phyloP scores from a whole-genome alignment of 345 rosid genomes.

The Trapa bicornis region DNA sequence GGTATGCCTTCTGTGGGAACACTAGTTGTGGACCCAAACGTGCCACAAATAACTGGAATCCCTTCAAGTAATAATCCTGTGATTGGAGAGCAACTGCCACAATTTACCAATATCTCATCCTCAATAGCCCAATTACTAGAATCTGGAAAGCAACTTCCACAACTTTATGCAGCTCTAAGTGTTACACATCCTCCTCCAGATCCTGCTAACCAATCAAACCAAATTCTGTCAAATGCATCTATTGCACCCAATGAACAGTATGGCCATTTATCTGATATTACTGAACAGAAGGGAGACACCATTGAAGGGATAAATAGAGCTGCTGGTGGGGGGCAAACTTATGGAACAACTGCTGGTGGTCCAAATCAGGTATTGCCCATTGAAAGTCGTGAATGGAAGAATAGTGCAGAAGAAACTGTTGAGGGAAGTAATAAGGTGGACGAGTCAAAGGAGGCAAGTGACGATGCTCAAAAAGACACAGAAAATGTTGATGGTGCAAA shows the following conservation, averaged over 20 bases:
- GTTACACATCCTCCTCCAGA: conserved; percentile 21
- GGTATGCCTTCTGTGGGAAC: conserved; percentile 7
- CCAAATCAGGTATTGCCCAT: conserved; percentile 15
- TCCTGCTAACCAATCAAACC: conserved; percentile 19
- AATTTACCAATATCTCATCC: conserved; percentile 54
- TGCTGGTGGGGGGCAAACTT: conserved; percentile 9
- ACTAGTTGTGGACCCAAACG: conserved; percentile 15
- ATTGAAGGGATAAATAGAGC: conserved; percentile 9
- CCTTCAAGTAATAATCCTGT: conserved; percentile 31
- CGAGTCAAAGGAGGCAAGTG: conserved; percentile 24
- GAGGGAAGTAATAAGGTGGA: conserved; percentile 31
- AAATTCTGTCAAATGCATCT: conserved; percentile 25
- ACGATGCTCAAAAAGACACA: conserved; percentile 29
- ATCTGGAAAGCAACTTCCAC: conserved; percentile 60
- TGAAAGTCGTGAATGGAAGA: conserved; percentile 22
- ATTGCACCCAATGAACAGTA: conserved; percentile 27
- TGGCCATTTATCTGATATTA: conserved; percentile 33
- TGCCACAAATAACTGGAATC: conserved; percentile 18
- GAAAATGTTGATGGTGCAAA: conserved; percentile 39
- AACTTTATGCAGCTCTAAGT: conserved; percentile 40
- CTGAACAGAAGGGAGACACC: conserved; percentile 24
- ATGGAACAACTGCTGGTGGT: conserved; percentile 15
- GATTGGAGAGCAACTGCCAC: conserved; percentile 40
- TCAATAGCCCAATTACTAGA: conserved; percentile 69
- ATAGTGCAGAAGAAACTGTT: conserved; percentile 14